Base-by-base conservation (phyloP, 805 yeast species). In the Diddensiella transvaalensis region DNA sequence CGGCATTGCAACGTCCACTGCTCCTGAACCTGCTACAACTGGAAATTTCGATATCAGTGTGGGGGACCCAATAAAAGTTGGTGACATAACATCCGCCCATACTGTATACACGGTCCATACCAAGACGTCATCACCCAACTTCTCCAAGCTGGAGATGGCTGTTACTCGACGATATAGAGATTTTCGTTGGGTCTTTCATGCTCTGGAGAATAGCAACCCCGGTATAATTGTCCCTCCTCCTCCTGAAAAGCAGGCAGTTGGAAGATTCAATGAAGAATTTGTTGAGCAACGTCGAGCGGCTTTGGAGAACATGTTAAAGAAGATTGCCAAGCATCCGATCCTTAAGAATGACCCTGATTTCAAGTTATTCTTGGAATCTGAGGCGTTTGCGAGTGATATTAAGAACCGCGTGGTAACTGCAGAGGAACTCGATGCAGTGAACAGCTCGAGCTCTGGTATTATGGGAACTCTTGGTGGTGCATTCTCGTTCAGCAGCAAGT, bases 141-240 rank as follows among this genome's bases (percentile, higher is more conserved):
- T 70, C 41, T 57, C 62, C 18, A 53, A 63, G n/a, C 61, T 68
- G 6, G 80, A 76, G 42, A 68, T 74, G 0, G 68, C 73, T 8
- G 97, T 90, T 0, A 78, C 87, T 3, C 75, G 99, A 62, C 76
- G 99, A 55, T 93, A 91, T 66, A 79, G 83, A 46, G 99, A 93
- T 65, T 91, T 93, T 67, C 72, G 96, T 52, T 91, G 98, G 98
- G 73, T 93, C 10, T 91, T 89, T 65, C 87, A 87, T 55, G 96
- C 90, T 58, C 71, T 93, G 22, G 86, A 85, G 60, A 78, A 79
- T 59, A 87, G 84, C 57, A 89, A 93, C 61, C 95, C 96, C 30
- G 99, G 99, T 0, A 74, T 76, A 50, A 82, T 93, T 32, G 82
- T 93, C 21, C 98, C 99, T 0, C 96, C 98, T 1, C 97, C 98